Conservation (phyloP, 1,284 basidiomycete species). For the Apiotrichum veenhuisii region DNA sequence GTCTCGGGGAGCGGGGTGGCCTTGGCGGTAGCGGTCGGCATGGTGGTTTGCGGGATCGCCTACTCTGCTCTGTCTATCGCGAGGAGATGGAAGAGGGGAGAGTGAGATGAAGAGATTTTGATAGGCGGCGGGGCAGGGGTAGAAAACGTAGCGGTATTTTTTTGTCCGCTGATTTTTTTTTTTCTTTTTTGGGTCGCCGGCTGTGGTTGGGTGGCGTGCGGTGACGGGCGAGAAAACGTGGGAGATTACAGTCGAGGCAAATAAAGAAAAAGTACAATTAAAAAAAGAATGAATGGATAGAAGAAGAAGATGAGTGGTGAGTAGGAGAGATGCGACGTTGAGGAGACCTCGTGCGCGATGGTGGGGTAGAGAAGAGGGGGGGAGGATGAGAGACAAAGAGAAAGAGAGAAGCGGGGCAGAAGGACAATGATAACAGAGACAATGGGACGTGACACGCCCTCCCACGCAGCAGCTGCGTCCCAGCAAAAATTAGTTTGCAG, state of each 20-base stretch:
- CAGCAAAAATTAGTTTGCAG: no score
- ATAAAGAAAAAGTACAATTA: neutral
- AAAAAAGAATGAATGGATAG: neutral
- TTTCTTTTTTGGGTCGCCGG: neutral
- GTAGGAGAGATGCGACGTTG: no score
- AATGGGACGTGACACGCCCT: no score
- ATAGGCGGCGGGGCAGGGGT: neutral
- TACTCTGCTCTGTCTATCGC: neutral
- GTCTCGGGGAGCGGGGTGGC: slow-evolving; percentile 41
- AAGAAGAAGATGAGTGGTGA: neutral
- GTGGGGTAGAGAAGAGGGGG: neutral
- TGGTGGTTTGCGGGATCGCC: neutral
- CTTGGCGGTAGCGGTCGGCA: slow-evolving; percentile 26
- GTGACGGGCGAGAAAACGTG: neutral
- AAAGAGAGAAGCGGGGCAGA: neutral
- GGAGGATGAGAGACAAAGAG: neutral
- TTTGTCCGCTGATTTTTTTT: neutral
- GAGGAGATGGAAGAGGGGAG: neutral
- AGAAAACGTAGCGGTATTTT: neutral
- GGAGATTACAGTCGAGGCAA: neutral
- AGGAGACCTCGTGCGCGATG: neutral
- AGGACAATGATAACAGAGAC: neutral
- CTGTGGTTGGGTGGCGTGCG: neutral
- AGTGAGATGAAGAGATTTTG: neutral
- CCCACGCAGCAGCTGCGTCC: no score